Evolutionary conservation across 2,329 filamentous ascomycete species (phyloP).

Genomic region (Trichoderma endophyticum): DNA sequence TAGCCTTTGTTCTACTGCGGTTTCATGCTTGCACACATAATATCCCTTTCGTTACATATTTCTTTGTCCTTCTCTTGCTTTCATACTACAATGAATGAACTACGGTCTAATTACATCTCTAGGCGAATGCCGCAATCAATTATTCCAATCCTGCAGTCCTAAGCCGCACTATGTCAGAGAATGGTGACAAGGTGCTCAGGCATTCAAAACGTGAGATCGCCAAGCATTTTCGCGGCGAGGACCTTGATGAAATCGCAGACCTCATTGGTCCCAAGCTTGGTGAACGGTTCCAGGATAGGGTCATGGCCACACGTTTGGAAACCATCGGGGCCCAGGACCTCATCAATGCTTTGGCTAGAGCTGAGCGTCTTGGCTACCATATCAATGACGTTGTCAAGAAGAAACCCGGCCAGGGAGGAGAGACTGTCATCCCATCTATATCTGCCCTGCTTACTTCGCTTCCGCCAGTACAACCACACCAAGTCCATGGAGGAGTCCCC

Average conservation of each 20-base stretch:
- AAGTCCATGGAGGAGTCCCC: neutral
- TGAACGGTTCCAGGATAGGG: conserved; percentile 50
- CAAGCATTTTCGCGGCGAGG: conserved; percentile 36
- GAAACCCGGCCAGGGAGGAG: conserved; percentile 27
- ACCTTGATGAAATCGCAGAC: conserved; percentile 46
- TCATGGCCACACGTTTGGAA: conserved; percentile 48
- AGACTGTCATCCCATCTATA: conserved; percentile 38
- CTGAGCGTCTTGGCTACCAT: conserved; percentile 57
- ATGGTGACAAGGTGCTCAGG: conserved; percentile 43
- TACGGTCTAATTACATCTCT: conserved; percentile 25
- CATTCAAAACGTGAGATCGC: conserved; percentile 43
- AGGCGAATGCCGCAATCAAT: conserved; percentile 51
- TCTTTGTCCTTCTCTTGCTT: neutral
- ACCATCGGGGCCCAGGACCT: conserved; percentile 54
- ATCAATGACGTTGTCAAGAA: conserved; percentile 45
- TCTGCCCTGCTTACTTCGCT: conserved; percentile 11
- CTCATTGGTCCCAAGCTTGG: conserved; percentile 46
- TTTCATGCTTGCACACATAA: neutral
- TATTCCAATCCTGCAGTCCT: conserved; percentile 40
- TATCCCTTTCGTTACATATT: neutral
- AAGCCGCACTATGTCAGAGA: conserved; percentile 41
- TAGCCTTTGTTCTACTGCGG: neutral
- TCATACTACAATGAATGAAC: neutral
- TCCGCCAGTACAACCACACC: conserved; percentile 13
- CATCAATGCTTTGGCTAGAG: conserved; percentile 55